Evolutionary conservation across 768 basidiomycete genomes (phyloP).

Genomic region (Candolleomyces eurysporus): DNA sequence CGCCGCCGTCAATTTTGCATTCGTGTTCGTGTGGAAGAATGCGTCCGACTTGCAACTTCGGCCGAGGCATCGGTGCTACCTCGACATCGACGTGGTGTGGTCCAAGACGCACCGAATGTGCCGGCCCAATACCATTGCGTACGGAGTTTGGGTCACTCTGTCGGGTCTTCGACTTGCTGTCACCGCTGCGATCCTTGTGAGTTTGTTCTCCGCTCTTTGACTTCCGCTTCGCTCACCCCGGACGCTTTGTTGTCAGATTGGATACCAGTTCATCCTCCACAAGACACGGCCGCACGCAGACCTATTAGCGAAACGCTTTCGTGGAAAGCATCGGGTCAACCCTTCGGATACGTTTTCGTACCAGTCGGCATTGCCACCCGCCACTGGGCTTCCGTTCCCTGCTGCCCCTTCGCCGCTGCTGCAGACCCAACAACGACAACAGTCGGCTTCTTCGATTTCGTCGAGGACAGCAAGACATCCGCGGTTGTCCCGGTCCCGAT

Average conservation of each 20-base stretch:
- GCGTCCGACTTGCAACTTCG: conserved; percentile 34
- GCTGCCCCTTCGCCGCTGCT: not conserved
- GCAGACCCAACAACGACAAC: not conserved
- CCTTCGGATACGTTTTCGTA: conserved; percentile 5
- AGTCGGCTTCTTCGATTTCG: conserved; percentile 5
- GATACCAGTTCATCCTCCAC: conserved; percentile 2
- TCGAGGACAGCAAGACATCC: conserved; percentile 13
- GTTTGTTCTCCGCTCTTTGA: conserved; percentile 22
- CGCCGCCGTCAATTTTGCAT: conserved; percentile 52
- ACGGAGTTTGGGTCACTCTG: conserved; percentile 55
- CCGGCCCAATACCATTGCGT: conserved; percentile 32
- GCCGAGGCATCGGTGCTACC: conserved; percentile 46
- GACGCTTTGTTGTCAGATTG: not conserved
- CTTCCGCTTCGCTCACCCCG: not conserved
- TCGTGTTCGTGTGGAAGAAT: conserved; percentile 54
- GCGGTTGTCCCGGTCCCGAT: conserved; percentile 20
- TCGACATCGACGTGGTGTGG: conserved; percentile 73
- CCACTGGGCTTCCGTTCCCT: not conserved
- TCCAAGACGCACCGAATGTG: conserved; percentile 33
- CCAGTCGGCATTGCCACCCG: not conserved
- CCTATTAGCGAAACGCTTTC: not conserved
- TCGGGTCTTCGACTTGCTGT: conserved; percentile 51
- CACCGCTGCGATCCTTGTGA: conserved; percentile 52
- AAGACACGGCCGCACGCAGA: not conserved
- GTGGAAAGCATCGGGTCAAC: conserved; percentile 7